Conservation (phyloP, 2,329 filamentous ascomycete genomes). For the Aspergillus ochraceoroseus region DNA sequence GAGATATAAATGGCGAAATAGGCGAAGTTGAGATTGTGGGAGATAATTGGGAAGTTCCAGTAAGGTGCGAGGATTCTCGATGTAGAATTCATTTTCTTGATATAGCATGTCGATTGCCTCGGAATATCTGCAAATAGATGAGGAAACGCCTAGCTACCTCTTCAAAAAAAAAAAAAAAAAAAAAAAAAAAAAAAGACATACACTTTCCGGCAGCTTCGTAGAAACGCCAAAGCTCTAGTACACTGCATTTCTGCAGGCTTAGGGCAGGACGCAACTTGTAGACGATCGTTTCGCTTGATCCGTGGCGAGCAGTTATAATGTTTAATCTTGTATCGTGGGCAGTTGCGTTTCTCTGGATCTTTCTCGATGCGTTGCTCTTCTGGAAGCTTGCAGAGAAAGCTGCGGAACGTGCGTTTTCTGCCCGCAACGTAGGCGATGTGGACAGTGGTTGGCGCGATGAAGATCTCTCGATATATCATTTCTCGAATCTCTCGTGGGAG, state of each 20-base stretch:
- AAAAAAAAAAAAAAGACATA: not conserved
- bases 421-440: constrained; percentile 4
- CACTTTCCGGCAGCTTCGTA: constrained; percentile 2
- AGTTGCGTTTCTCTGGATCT: not conserved
- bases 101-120: constrained; percentile 6
- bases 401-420: not conserved
- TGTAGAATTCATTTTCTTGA: constrained; percentile 6
- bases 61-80: constrained; percentile 4
- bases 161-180: too few relatives aligned
- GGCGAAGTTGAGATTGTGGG: not conserved
- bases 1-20: not conserved
- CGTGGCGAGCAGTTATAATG: not conserved
- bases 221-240: not conserved
- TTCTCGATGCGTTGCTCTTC: not conserved
- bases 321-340: not conserved
- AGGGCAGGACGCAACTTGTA: not conserved
- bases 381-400: constrained; percentile 1
- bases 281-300: not conserved
- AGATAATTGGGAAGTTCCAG: constrained; percentile 1
- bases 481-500: constrained; percentile 6
- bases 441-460: not conserved
- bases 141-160: too few relatives aligned
- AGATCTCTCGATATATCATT: not conserved
- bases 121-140: constrained; percentile 2
- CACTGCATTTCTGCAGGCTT: too few relatives aligned